These are phyloP conservation scores for Carallia brachiata DNA, from an alignment of 345 rosid species.

Conservation along the genomic window DNA sequence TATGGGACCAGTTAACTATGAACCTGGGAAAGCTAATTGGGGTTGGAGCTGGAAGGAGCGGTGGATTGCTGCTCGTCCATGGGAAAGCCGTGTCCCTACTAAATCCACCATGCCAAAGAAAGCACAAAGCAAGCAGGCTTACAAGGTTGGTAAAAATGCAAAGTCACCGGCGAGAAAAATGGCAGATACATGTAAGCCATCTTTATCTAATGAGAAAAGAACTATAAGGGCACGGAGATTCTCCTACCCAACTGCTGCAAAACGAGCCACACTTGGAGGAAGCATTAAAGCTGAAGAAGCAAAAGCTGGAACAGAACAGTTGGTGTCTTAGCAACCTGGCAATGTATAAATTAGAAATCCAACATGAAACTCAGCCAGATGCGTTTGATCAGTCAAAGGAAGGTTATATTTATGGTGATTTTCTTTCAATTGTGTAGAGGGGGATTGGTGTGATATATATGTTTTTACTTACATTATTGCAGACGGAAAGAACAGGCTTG, in stretches of 20 bases:
- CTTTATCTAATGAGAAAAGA: conserved; percentile 40
- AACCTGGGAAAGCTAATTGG: conserved; percentile 75
- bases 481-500: conserved; percentile 3
- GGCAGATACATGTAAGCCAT: conserved; percentile 43
- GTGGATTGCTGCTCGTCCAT: conserved; percentile 91
- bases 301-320: conserved; percentile 19
- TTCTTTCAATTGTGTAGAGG: not conserved
- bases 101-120: conserved; percentile 52
- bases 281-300: conserved; percentile 28
- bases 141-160: conserved; percentile 38
- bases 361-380: not conserved
- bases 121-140: conserved; percentile 37
- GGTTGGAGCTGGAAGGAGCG: conserved; percentile 99
- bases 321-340: conserved; percentile 8
- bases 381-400: not conserved
- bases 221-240: conserved; percentile 53
- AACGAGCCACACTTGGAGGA: conserved; percentile 29
- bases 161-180: conserved; percentile 51
- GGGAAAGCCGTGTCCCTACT: conserved; percentile 69
- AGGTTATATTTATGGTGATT: not conserved
- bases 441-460: conserved; percentile 2
- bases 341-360: not conserved
- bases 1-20: conserved; percentile 47
- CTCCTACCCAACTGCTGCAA: conserved; percentile 60
- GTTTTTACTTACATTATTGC: not conserved